Conservation (phyloP, 768 basidiomycete genomes). For the Lactarius deliciosus region DNA sequence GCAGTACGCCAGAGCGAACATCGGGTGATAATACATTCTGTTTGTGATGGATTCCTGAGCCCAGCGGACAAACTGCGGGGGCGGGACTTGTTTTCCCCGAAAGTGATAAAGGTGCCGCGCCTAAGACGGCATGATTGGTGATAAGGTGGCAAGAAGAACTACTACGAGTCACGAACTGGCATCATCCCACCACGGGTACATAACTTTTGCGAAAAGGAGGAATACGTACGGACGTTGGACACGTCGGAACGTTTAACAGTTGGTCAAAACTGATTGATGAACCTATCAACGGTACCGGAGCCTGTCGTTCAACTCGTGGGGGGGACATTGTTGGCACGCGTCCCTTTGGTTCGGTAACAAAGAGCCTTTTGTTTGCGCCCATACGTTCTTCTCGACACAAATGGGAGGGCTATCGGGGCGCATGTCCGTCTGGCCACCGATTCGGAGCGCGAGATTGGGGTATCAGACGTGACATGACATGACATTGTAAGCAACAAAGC, state of each 20-base stretch:
- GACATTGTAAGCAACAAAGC: not conserved
- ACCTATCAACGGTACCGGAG: not conserved
- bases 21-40: not conserved
- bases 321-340: not conserved
- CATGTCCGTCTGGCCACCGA: slow-evolving; percentile 2
- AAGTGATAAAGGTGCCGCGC: not conserved
- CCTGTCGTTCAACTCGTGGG: not conserved
- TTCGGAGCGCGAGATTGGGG: slow-evolving; percentile 2
- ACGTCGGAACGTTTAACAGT: not conserved
- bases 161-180: not conserved
- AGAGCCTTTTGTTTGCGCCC: not conserved
- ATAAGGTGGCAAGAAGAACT: not conserved
- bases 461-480: not conserved
- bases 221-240: not conserved
- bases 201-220: not conserved
- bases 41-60: not conserved
- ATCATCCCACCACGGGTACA: not conserved
- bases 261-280: not conserved
- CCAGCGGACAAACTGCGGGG: not conserved
- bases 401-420: not conserved
- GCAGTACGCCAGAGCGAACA: not conserved
- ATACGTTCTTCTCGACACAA: slow-evolving; percentile 1
- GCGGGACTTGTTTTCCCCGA: not conserved
- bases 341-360: not conserved
- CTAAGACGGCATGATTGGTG: not conserved